Evolutionary conservation across 164 flowering plant species (phyloP).

Genomic region (Cinnamomum micranthum): DNA sequence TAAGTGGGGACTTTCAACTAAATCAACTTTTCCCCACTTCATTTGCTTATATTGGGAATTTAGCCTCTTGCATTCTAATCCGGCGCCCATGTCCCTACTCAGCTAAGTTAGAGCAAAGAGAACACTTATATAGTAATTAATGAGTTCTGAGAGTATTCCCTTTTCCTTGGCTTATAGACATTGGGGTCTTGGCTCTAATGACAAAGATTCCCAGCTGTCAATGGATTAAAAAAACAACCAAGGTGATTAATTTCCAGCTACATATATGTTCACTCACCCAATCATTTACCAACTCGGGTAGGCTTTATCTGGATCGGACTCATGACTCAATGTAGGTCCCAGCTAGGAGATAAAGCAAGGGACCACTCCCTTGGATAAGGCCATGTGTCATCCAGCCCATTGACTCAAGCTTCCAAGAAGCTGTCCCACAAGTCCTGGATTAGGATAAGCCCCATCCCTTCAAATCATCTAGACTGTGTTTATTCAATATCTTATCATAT

Average conservation of each 20-base stretch:
- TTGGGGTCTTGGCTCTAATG: neutral
- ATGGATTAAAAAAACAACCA: too few species aligned
- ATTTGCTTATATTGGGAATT: too few species aligned
- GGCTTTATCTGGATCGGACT: neutral
- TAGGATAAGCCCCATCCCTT: constrained; percentile 9
- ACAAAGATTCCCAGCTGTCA: neutral
- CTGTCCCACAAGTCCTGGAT: neutral
- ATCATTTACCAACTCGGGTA: too few species aligned
- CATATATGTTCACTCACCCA: too few species aligned
- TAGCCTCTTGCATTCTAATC: too few species aligned
- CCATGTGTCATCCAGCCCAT: neutral
- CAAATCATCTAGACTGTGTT: neutral
- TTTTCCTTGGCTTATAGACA: neutral
- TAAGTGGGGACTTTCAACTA: too few species aligned
- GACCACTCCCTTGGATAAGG: constrained; percentile 5
- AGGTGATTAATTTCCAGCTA: neutral
- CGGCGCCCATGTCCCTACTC: fast-evolving
- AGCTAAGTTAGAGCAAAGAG: too few species aligned
- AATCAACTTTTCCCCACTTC: too few species aligned
- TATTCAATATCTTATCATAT: neutral
- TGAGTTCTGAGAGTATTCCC: too few species aligned
- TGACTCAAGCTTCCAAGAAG: neutral
- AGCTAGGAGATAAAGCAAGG: neutral
- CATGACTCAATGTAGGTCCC: constrained; percentile 1
- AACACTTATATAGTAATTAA: too few species aligned